Base-by-base conservation (phyloP, 2,329 filamentous ascomycete species). In the Alternaria metachromatica region DNA sequence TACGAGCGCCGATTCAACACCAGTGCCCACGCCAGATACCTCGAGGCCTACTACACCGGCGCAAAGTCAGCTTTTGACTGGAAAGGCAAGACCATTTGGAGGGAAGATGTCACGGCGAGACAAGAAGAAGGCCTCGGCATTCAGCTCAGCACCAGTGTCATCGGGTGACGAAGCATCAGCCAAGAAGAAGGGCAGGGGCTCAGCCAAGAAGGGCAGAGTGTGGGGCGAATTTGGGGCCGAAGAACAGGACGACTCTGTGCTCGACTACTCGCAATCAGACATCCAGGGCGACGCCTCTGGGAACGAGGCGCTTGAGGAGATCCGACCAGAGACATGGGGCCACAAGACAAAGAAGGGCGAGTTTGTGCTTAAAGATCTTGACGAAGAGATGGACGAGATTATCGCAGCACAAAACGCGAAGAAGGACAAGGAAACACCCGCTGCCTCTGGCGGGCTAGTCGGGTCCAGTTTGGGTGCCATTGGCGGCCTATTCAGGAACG, bases 181-280 rank as follows among this genome's bases (percentile, higher is more conserved):
- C 18, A 79, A 80, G 72, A 85, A 86, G 68, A 89, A 88, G 73
- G 80, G 79, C 49, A 92, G 84, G 25, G 89, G 88, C 69, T 81
- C 85, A 12, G 85, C 83, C 9, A 98, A 98, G 84, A 94, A 93
- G 79, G 93, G 93, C 72, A 89, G 96, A 67, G 94, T 92, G 76
- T 99, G 96, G 96, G 92, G 94, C 75, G 92, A 92, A 6, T 93
- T 97, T 77, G 96, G 96, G 5, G 93, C 93, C 7, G 92, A 94
- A 68, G 95, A 97, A 76, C 92, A 93, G 62, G 88, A 91, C 61
- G 89, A 88, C 72, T 86, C 90, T 15, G 88, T 92, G 63, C 85
- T 99, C 33, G 96, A 99, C 82, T 99, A 98, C 81, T 99, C 96
- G n/a, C 87, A 86, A 4, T 64, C 68, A 86, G 87, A 54, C 86